Evolutionary conservation across 306 rosid species (phyloP).

Genomic region (Quercus wislizeni): DNA sequence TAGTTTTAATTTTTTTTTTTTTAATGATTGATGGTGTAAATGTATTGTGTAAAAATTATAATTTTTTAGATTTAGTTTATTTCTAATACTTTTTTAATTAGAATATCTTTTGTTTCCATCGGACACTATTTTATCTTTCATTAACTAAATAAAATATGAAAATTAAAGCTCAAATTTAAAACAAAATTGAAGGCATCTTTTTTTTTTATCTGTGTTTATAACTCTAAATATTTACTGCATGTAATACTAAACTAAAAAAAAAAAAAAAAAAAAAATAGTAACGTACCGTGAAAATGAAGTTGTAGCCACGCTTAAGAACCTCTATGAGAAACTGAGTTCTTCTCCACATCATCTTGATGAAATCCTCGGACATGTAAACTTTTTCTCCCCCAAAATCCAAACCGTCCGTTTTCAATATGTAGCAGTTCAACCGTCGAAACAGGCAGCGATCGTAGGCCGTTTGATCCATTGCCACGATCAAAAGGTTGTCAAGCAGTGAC

Average conservation of each 20-base stretch:
- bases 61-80: rapidly evolving
- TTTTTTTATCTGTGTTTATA: no score
- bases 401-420: constrained; percentile 48
- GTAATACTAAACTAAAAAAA: neutral
- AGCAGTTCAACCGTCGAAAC: constrained; percentile 53
- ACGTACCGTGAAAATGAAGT: constrained; percentile 62
- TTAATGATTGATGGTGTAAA: no score
- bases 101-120: no score
- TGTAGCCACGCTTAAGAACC: constrained; percentile 76
- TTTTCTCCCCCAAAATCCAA: constrained; percentile 61
- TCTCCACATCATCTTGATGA: constrained; percentile 83
- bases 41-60: no score
- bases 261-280: no score
- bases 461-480: constrained; percentile 66
- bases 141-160: no score
- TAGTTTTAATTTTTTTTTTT: no score
- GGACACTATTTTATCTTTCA: rapidly evolving
- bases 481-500: constrained; percentile 43
- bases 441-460: constrained; percentile 61
- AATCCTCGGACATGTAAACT: constrained; percentile 64
- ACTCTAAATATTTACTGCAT: no score
- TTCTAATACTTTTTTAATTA: no score
- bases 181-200: no score
- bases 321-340: constrained; percentile 53
- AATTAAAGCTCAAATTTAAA: no score